Evolutionary conservation across 2,329 filamentous ascomycete species (phyloP), one percentile per base, ranked within the genome.

Genomic region (Geosmithia flava): DNA sequence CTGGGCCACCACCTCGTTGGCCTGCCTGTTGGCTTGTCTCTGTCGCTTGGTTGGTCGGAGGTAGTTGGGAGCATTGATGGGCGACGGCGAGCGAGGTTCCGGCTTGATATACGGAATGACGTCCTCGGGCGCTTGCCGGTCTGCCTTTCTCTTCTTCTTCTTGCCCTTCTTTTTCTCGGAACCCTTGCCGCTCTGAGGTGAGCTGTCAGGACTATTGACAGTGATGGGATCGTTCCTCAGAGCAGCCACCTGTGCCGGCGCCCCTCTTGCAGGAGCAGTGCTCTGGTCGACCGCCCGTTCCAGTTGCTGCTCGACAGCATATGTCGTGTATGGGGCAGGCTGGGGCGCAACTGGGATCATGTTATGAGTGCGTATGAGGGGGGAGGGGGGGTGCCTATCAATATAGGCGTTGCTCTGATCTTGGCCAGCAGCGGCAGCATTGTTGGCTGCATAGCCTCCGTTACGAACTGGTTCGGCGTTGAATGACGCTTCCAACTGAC

Each of bases 311-410:
- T 19, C 64, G 59, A 68, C 64, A 55, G 75, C 68, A 66, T 83
- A 59, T 53, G 75, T 69, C 61, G 84, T 73, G 53, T 79, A 80
- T 58, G 86, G 83, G 45, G 81, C 80, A 47, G 87, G 85, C 58
- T 87, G 85, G 23, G 87, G 85, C 47, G 86, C 86, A 58, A 83
- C 68, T 42, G 83, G 84, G 37, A 81, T 82, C 46, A 81, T 77
- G 56, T 90, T 82, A 60, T 89, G 83, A 55, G 81, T 82, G 58
- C 81, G 80, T 56, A 90, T 72, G 50, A 90, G 68, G 47, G 81
- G 80, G 52, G 83, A 75, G 47, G 76, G 66, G 54, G 62, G 69
- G 55, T 57, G 61, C 44, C 53, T 56, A 45, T 62, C 58, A 52
- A 56, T 50, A 46, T 62, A 58, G 16, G 55, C 47, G 47, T 58